Conservation (phyloP, 75 land plant genomes). For the Isoetes taiwanensis region DNA sequence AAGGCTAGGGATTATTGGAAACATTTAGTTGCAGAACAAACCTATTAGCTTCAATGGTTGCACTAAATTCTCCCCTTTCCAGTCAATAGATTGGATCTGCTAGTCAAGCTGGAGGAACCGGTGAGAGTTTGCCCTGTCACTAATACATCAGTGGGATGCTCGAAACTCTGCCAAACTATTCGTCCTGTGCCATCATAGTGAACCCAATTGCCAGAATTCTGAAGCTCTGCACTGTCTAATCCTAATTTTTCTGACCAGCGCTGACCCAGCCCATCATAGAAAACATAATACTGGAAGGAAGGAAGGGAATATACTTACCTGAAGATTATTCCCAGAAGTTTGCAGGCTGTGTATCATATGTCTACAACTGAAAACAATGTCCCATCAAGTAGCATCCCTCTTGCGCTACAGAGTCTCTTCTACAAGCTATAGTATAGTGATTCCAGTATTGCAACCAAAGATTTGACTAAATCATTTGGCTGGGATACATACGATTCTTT, state of each 20-base stretch:
- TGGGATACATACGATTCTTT: constrained; percentile 8
- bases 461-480: background rate
- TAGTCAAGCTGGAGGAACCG: too few relatives aligned
- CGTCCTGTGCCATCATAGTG: background rate
- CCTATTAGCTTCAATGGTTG: too few relatives aligned
- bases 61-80: too few relatives aligned
- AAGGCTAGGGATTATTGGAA: too few relatives aligned
- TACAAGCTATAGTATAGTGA: constrained; percentile 1
- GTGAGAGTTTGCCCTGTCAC: constrained; percentile 21
- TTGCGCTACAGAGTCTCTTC: constrained; percentile 3
- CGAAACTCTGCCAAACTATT: constrained; percentile 26
- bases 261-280: too few relatives aligned
- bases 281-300: too few relatives aligned
- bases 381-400: background rate
- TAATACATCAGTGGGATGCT: constrained; percentile 26
- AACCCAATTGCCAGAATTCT: constrained; percentile 21
- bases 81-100: too few relatives aligned
- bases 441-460: background rate
- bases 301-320: too few relatives aligned
- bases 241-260: too few relatives aligned
- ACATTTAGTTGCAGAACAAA: too few relatives aligned
- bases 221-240: constrained; percentile 24
- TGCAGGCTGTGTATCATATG: constrained; percentile 8
- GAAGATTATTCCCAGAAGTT: too few relatives aligned
- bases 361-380: background rate